A percentile compares a stretch with the other conserved stretches of the same genome.
Evolutionary conservation across 805 yeast genomes (phyloP).

Genomic region (Metschnikowia reukaufii): DNA sequence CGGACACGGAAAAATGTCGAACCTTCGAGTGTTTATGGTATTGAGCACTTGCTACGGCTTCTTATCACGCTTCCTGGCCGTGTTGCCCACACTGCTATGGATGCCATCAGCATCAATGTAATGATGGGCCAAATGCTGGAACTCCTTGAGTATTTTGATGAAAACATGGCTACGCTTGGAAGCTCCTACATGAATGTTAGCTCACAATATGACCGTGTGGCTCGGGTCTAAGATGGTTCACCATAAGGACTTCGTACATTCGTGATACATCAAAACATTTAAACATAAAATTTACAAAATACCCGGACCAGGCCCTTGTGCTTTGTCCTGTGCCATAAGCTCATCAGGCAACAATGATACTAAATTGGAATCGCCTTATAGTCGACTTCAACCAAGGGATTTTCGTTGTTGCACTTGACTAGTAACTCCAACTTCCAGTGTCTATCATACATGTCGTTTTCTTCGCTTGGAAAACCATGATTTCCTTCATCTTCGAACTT

Average conservation of each 20-base stretch:
- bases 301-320: no score
- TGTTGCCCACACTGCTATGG: constrained; percentile 79
- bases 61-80: constrained; percentile 79
- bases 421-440: constrained; percentile 66
- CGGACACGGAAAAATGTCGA: constrained; percentile 26
- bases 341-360: no score
- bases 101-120: constrained; percentile 61
- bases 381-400: constrained; percentile 66
- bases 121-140: constrained; percentile 55
- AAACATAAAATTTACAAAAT: neutral
- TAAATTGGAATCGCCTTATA: constrained; percentile 53
- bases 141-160: constrained; percentile 52
- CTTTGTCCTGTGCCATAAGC: no score
- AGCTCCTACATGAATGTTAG: constrained; percentile 39
- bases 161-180: constrained; percentile 35
- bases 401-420: constrained; percentile 64
- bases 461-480: constrained; percentile 54
- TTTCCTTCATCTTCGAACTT: constrained; percentile 57
- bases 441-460: constrained; percentile 44
- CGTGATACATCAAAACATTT: constrained; percentile 7
- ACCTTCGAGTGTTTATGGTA: constrained; percentile 52
- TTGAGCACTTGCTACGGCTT: constrained; percentile 77
- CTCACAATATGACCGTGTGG: constrained; percentile 40
- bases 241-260: constrained; percentile 7
- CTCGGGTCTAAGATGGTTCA: constrained; percentile 10